These are phyloP conservation scores for Talaromyces sp. DNA, from an alignment of 2,329 filamentous ascomycete species.

Conservation along the genomic window DNA sequence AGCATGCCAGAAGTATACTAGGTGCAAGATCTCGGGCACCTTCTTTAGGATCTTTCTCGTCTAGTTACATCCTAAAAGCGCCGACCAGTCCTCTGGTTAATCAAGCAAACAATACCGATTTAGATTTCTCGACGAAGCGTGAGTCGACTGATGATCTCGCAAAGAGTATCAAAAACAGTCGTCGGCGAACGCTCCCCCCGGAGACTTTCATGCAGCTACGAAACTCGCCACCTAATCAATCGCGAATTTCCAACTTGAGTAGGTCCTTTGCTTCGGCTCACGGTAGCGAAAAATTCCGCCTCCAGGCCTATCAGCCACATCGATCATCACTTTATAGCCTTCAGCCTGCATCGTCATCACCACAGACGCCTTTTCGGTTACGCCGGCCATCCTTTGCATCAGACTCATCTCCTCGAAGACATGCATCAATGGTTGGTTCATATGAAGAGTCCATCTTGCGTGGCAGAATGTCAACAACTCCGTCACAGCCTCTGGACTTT, in stretches of 20 bases:
- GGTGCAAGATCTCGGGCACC: slow-evolving; percentile 49
- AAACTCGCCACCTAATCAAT: slow-evolving; percentile 37
- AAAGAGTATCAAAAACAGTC: slow-evolving; percentile 48
- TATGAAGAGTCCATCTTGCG: slow-evolving; percentile 96
- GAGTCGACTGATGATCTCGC: slow-evolving; percentile 51
- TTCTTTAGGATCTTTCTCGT: slow-evolving; percentile 67
- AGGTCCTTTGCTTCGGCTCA: slow-evolving; percentile 47
- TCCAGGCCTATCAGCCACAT: slow-evolving; percentile 74
- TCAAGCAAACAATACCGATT: slow-evolving; percentile 77
- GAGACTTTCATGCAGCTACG: slow-evolving; percentile 52
- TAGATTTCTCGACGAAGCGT: slow-evolving; percentile 58
- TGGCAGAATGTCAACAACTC: slow-evolving; percentile 93
- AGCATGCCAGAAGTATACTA: slow-evolving; percentile 15
- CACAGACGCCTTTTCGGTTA: slow-evolving; percentile 39
- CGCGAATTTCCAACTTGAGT: slow-evolving; percentile 40
- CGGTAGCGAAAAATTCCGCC: slow-evolving; percentile 61
- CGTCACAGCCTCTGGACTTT: slow-evolving; percentile 88
- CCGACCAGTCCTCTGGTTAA: slow-evolving; percentile 92
- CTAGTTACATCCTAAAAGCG: slow-evolving; percentile 77
- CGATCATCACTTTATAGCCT: slow-evolving; percentile 61
- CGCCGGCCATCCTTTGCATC: slow-evolving; percentile 68
- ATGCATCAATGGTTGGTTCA: slow-evolving; percentile 94
- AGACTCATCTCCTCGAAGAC: slow-evolving; percentile 73
- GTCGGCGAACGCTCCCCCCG: slow-evolving; percentile 71
- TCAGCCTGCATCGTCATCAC: slow-evolving; percentile 45